Base-by-base conservation (phyloP, 352 stramenopile species). In the Pythium dissimile region DNA sequence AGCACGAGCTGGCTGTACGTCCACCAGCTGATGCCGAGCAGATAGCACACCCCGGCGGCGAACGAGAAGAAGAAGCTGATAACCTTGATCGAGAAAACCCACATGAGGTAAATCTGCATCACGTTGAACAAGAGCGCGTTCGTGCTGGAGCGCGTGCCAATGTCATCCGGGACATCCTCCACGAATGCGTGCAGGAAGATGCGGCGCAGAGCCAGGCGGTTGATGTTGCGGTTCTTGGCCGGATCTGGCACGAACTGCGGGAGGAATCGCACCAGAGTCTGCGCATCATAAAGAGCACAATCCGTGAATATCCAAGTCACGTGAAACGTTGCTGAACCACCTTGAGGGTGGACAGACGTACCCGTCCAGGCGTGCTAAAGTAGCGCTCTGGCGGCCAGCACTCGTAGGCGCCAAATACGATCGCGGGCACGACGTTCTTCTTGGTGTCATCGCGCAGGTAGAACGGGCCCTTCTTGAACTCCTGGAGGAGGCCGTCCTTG, bases 401-500 rank as follows among this genome's bases (percentile, higher is more conserved):
- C 43, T 94, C 84, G 62, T 87, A 94, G 15, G 84, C 84, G 59
- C 84, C 84, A 59, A 86, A 90, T 5, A 94, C 74, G 18, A 94
- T 71, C 5, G 77, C 75, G 9, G 84, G 84, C 21, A 91, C 64
- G 2, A 94, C 77, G 46, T 88, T 86, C 75, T 90, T 91, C 54
- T 88, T 86, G 34, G 79, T 91, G 54, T 92, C 82, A 21, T 91
- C 80, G 24, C 80, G 78, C 51, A 94, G 55, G 57, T 94, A 92
- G 62, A 94, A 94, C 24, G 84, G 84, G 1, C 84, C 84, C 54
- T 94, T 94, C 67, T 94, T 94, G 63, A 94, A 94, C 41, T 91
- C 80, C 72, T 91, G 80, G 26, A 94, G 66, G 48, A 90, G 66
- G 28, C 84, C 84, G 45, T 86, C 77, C 66, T 90, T 94, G 23